phyloP scores from a whole-genome alignment of 352 stramenopile species.

The Phytophthora melonis region DNA sequence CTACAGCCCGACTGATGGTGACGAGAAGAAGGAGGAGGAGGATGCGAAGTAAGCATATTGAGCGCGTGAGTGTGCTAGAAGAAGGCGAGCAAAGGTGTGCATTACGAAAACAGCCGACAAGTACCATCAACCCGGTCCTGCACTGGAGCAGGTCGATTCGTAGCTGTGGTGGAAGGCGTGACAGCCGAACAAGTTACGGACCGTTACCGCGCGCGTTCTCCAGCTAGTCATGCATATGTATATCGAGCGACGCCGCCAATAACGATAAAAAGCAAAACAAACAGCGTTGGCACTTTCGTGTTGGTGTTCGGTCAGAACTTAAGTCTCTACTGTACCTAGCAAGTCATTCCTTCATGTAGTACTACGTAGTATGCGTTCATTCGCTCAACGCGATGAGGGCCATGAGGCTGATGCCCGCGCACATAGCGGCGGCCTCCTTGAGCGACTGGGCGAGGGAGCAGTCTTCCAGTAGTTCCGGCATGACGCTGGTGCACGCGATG shows the following conservation, averaged over 20 bases:
- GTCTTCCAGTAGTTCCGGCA: slow-evolving; percentile 92
- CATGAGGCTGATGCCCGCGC: slow-evolving; percentile 80
- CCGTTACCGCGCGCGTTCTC: not conserved
- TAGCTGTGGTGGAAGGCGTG: slow-evolving; percentile 26
- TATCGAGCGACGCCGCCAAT: slow-evolving; percentile 21
- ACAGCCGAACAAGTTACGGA: slow-evolving; percentile 12
- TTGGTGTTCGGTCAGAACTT: slow-evolving; percentile 13
- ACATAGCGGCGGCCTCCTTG: slow-evolving; percentile 77
- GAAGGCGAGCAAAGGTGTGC: slow-evolving; percentile 32
- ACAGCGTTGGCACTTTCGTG: slow-evolving; percentile 33
- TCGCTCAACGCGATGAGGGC: slow-evolving; percentile 80
- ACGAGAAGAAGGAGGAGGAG: slow-evolving; percentile 56
- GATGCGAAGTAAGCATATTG: slow-evolving; percentile 38
- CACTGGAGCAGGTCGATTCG: slow-evolving; percentile 13
- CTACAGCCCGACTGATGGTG: slow-evolving; percentile 77
- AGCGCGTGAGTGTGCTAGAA: slow-evolving; percentile 22
- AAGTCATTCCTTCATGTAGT: not conserved
- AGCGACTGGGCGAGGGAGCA: slow-evolving; percentile 77
- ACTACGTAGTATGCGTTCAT: slow-evolving; percentile 27
- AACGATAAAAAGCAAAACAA: slow-evolving; percentile 34
- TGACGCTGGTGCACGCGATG: slow-evolving; percentile 90
- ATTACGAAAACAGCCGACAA: slow-evolving; percentile 32
- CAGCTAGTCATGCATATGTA: slow-evolving; percentile 33
- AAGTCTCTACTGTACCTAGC: not conserved
- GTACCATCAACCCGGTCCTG: not conserved